phyloP scores from a whole-genome alignment of 73 alveolate species.

The Uronychia binucleata region DNA sequence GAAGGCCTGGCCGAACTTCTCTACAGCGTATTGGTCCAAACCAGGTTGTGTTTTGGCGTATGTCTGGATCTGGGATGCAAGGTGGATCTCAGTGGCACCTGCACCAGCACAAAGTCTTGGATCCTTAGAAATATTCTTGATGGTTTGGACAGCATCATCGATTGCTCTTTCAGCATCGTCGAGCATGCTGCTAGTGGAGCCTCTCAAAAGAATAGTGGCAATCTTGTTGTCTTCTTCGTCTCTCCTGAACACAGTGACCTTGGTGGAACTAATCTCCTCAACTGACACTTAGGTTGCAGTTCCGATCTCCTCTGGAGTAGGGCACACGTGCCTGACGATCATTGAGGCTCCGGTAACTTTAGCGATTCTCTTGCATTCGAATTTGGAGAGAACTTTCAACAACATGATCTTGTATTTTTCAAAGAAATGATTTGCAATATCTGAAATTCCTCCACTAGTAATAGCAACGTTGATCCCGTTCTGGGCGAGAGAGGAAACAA shows the following conservation, averaged over 20 bases:
- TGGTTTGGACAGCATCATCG: slow-evolving; percentile 96
- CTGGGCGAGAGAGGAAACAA: slow-evolving; percentile 89
- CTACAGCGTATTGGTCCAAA: slow-evolving; percentile 97
- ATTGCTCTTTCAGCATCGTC: slow-evolving; percentile 98
- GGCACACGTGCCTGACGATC: slow-evolving; percentile 94
- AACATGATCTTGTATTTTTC: slow-evolving; percentile 97
- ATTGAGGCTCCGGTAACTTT: slow-evolving; percentile 94
- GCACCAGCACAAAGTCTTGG: slow-evolving; percentile 90
- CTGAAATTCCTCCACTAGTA: slow-evolving; percentile 95
- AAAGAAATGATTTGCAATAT: slow-evolving; percentile 92
- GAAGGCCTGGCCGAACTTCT: slow-evolving; percentile 96
- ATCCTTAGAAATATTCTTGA: slow-evolving; percentile 68
- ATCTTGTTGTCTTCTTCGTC: slow-evolving; percentile 88
- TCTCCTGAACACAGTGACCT: slow-evolving; percentile 91
- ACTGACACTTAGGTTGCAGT: slow-evolving; percentile 88
- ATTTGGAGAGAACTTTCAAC: slow-evolving; percentile 91
- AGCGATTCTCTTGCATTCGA: slow-evolving; percentile 95
- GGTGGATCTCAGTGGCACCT: slow-evolving; percentile 96
- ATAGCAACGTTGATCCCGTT: slow-evolving; percentile 94
- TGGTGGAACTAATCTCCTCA: slow-evolving; percentile 92
- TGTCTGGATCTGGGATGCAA: slow-evolving; percentile 86
- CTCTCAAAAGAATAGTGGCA: slow-evolving; percentile 93
- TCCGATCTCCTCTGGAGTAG: slow-evolving; percentile 98
- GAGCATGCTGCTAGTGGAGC: slow-evolving; percentile 89
- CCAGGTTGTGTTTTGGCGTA: slow-evolving; percentile 90